Base-by-base conservation (phyloP, 768 basidiomycete genomes). In the Saitozyma sp. region DNA sequence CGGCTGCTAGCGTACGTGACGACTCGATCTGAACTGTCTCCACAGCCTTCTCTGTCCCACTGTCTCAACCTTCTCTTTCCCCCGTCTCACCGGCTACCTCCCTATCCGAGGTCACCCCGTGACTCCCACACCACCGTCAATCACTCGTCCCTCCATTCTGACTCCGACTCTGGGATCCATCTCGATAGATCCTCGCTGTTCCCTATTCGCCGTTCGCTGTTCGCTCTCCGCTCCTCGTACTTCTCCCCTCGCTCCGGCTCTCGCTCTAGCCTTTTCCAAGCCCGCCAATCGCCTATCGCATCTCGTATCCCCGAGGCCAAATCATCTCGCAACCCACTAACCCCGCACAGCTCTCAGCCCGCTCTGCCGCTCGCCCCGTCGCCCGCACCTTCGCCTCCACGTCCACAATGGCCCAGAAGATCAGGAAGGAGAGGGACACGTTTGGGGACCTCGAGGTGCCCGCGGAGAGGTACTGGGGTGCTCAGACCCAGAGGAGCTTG, bases 401-500 rank as follows among this genome's bases (percentile, higher is more conserved):
- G 20, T 43, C 57, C 50, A 63, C 66, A 54, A 70, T 68, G 66
- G 40, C 66, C 14, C 62, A 85, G 79, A 71, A 79, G 59, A 78
- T 69, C 68, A 89, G 94, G 62, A 82, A 84, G 20, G 95, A 99
- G 81, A 87, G 83, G 68, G 96, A 98, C 80, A 97, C 96, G 3
- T 98, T 99, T 78, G 96, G 96, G 41, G 91, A 93, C 64, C 86
- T 99, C 46, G 85, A 89, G 69, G 96, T 99, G 29, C 89, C 90
- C 29, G 85, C 85, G 14, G 87, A 90, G 63, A 86, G 88, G 61
- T 97, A 98, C 81, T 99, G 94, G 92, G 96, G 96, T 63, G 94
- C 94, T 16, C 96, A 98, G 81, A 99, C 96, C 13, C 95, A 98
- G 77, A 85, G 96, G 90, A 89, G 92, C 17, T 83, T 98, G 64